Base-by-base conservation (phyloP, 257 asterid species). In the Solanum chmielewskii region DNA sequence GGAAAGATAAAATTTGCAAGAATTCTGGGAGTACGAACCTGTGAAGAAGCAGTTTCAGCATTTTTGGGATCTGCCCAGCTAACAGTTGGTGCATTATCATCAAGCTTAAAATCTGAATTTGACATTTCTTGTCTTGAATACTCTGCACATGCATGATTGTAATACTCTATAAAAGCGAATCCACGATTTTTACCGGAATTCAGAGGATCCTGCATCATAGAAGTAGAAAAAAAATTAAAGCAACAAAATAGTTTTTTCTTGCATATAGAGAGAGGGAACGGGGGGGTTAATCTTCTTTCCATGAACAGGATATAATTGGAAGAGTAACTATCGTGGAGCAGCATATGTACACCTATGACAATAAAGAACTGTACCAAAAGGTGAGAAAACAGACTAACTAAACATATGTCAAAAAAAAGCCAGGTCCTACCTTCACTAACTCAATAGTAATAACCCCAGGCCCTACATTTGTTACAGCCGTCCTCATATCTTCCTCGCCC, bases 31-130 rank as follows among this genome's bases (percentile, higher is more conserved):
- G 45, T 56, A 85, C 68, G 71, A 86, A 97, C 98, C 98, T 95
- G 99, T 47, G 97, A 91, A 84, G 98, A 88, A 9, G 99, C 90
- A 83, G 98, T 90, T 88, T 97, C 99, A 71, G 94, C 93, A 87
- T 91, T 97, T 90, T 92, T 94, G 56, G 98, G 97, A 91, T 95
- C 98, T 76, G 99, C 99, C 99, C 99, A 97, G 89, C 99, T 97
- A 88, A 97, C 99, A 84, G 99, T 97, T 73, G 99, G 99, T 83
- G 96, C 94, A 89, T 93, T 94, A 76, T 94, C 98, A 87, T 96
- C 98, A 78, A 97, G 97, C 90, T 96, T 96, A 90, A 97, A 97
- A 18, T 94, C 87, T 33, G 99, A 92, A 86, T 78, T 87, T 29
- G 98, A 96, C 99, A 97, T 97, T 89, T 92, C 93, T 89, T 93